Base-by-base conservation (phyloP, 2,329 filamentous ascomycete species). In the Colletotrichum navitas region DNA sequence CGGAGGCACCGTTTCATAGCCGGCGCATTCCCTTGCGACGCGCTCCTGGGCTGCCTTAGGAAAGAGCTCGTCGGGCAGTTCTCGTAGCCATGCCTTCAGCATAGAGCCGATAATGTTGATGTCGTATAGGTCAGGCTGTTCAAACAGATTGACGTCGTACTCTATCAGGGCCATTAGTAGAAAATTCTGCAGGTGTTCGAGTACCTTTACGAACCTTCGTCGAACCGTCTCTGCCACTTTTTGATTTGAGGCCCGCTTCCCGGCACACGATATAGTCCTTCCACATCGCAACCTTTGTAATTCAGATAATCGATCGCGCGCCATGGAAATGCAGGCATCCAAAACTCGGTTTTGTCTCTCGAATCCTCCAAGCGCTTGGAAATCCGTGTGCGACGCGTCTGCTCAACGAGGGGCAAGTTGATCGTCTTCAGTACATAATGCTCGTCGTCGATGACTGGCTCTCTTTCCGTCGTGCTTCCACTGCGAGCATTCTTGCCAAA, bases 241-340 rank as follows among this genome's bases (percentile, higher is more conserved):
- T 96, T 96, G 75, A 98, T 93, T 77, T 97, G 93, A 59, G 92
- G 93, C 2, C 93, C 93, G 80, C 94, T 97, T 34, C 95, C 95
- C 16, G 95, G 95, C 52, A 98, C 93, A 70, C 95, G 91, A 80
- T 98, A 98, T 4, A 98, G 86, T 4, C 95, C 95, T 81, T 98
- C 95, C 49, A 97, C 94, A 78, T 98, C 95, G 76, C 93, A 96
- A 49, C 94, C 94, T 79, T 96, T 97, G 82, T 95, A 96, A 81
- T 98, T 98, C 63, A 98, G 85, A 80, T 97, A 98, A 83, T 98
- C 95, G 75, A 98, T 98, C 70, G 94, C 97, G 74, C 95, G 89
- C 93, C 95, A 98, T 0, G 95, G 95, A 70, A 98, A 91, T 8
- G 94, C 93, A 16, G 95, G 95, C 95, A 98, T 97, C 95, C 95